A percentile compares a stretch with the other conserved stretches of the same genome.
These are phyloP conservation scores for Eremomyces bilateralis DNA, from an alignment of 495 filamentous ascomycete genomes.

Conservation along the genomic window DNA sequence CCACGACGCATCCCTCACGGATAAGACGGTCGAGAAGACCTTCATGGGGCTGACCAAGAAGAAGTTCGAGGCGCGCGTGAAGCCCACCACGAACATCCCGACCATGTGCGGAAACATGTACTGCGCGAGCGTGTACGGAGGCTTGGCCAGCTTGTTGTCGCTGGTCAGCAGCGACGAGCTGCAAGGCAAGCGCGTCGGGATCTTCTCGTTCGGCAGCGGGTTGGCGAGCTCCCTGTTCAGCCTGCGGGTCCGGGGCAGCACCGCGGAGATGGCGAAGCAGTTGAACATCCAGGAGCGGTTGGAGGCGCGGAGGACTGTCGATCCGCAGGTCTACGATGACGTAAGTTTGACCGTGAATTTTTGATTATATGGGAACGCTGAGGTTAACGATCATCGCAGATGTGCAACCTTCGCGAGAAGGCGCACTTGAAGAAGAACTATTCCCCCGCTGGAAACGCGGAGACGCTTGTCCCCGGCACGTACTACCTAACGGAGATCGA, in stretches of 20 bases:
- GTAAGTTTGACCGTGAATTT: conserved; percentile 24
- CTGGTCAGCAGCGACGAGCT: conserved; percentile 47
- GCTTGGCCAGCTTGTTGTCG: conserved; percentile 54
- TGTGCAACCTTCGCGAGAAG: conserved; percentile 83
- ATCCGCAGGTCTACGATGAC: conserved; percentile 71
- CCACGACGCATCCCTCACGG: conserved; percentile 66
- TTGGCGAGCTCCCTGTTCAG: conserved; percentile 82
- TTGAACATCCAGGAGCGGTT: conserved; percentile 63
- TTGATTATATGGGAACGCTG: conserved; percentile 7
- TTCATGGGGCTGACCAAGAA: conserved; percentile 95
- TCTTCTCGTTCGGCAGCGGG: conserved; percentile 93
- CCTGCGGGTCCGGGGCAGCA: conserved; percentile 58
- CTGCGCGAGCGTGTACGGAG: conserved; percentile 80
- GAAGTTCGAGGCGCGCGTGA: conserved; percentile 71
- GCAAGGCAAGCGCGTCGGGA: conserved; percentile 64
- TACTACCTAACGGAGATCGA: conserved; percentile 86
- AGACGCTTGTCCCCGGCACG: conserved; percentile 52
- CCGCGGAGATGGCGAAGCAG: conserved; percentile 51
- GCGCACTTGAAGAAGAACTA: conserved; percentile 88
- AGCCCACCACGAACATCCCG: conserved; percentile 64
- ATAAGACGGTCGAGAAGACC: conserved; percentile 91
- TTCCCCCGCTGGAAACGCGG: conserved; percentile 51
- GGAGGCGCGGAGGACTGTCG: conserved; percentile 43
- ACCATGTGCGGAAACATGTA: conserved; percentile 99
- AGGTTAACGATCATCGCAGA: conserved; percentile 26